These are phyloP conservation scores for Cajanus cajan DNA, from an alignment of 306 rosid species.

Conservation along the genomic window DNA sequence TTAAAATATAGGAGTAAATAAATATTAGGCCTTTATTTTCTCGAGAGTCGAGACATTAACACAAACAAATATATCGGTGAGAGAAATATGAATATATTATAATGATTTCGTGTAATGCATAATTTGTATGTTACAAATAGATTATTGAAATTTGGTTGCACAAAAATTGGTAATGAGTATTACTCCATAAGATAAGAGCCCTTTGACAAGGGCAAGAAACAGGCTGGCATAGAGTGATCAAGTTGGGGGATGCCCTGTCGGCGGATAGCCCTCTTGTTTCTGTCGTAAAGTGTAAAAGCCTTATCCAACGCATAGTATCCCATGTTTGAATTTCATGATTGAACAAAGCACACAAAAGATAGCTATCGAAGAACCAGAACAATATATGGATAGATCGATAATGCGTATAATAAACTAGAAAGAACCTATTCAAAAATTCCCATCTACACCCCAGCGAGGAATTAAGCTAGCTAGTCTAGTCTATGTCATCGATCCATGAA, in stretches of 20 bases:
- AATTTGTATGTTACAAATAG: too few relatives aligned
- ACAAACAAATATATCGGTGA: too few relatives aligned
- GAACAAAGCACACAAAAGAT: neutral
- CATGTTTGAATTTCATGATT: neutral
- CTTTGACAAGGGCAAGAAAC: neutral
- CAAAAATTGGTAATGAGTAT: too few relatives aligned
- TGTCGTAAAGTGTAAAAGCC: neutral
- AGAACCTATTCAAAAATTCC: neutral
- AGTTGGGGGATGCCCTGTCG: slow-evolving; percentile 20
- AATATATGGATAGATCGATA: neutral
- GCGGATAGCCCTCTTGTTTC: neutral
- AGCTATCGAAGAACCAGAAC: slow-evolving; percentile 8
- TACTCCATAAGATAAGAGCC: neutral
- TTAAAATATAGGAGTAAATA: too few relatives aligned
- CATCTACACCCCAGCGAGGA: neutral
- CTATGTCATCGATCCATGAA: neutral
- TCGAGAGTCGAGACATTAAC: too few relatives aligned
- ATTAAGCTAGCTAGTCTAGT: neutral
- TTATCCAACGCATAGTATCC: slow-evolving; percentile 24
- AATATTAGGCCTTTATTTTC: too few relatives aligned
- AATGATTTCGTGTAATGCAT: too few relatives aligned
- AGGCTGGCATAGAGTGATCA: neutral
- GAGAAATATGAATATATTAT: too few relatives aligned
- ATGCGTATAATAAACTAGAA: neutral
- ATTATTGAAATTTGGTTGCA: too few relatives aligned